phyloP scores from a whole-genome alignment of 306 rosid genomes.

The Trichosanthes cucumerina region DNA sequence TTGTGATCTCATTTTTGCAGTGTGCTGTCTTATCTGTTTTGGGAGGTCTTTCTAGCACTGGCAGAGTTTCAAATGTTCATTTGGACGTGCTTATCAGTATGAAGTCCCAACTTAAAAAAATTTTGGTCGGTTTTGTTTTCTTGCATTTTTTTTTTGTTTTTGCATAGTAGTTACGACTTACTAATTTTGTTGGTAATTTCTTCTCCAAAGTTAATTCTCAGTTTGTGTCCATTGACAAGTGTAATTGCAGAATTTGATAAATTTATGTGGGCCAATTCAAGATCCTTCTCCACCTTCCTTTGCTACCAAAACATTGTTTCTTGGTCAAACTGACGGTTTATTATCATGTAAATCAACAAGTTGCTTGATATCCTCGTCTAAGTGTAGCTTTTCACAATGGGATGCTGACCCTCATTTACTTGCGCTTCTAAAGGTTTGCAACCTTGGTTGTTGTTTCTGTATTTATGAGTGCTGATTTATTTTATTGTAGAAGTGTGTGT shows the following conservation, averaged over 20 bases:
- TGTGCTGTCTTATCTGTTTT: slow-evolving; percentile 72
- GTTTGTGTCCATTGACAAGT: slow-evolving; percentile 38
- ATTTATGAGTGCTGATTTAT: background rate
- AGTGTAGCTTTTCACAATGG: slow-evolving; percentile 67
- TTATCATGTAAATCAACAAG: slow-evolving; percentile 72
- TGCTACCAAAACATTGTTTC: slow-evolving; percentile 54
- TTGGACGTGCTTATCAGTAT: slow-evolving; percentile 63
- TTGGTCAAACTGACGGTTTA: slow-evolving; percentile 68
- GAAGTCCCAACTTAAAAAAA: slow-evolving; percentile 56
- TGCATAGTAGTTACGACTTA: slow-evolving; percentile 1
- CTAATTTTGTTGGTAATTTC: slow-evolving; percentile 8
- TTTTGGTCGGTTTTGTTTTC: slow-evolving; percentile 63
- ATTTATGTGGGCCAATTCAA: slow-evolving; percentile 77
- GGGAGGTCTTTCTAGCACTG: slow-evolving; percentile 49
- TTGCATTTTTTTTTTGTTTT: slow-evolving; percentile 22
- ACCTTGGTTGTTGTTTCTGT: slow-evolving; percentile 1
- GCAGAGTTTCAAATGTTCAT: slow-evolving; percentile 52
- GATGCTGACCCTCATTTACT: slow-evolving; percentile 70
- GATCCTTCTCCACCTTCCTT: slow-evolving; percentile 82
- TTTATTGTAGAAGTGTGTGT: background rate
- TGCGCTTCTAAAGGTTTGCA: slow-evolving; percentile 68
- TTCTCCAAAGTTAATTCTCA: slow-evolving; percentile 11
- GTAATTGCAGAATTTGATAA: slow-evolving; percentile 80
- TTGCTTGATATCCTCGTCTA: slow-evolving; percentile 60
- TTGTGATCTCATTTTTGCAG: slow-evolving; percentile 48